Conservation (phyloP, 768 basidiomycete genomes). For the Lentinula guzmanii region DNA sequence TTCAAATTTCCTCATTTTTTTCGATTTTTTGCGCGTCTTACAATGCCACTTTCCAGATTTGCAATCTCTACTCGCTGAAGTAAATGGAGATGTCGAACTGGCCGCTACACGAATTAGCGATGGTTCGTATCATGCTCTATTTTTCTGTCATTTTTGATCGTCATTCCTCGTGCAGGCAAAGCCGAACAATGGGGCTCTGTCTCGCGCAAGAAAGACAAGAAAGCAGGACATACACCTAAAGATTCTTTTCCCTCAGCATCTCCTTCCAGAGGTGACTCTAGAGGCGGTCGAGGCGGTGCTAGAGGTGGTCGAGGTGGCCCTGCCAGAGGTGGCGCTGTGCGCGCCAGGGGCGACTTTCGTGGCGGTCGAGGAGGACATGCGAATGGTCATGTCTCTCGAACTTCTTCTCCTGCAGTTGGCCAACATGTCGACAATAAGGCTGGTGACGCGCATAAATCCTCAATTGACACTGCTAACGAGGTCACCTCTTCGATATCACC, state of each 20-base stretch:
- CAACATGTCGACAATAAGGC: slow-evolving; percentile 6
- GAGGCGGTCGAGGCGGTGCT: slow-evolving; percentile 57
- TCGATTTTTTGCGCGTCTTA: slow-evolving; percentile 14
- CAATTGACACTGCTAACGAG: slow-evolving; percentile 15
- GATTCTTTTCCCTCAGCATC: slow-evolving; percentile 32
- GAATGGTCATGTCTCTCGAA: slow-evolving; percentile 35
- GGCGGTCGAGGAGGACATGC: slow-evolving; percentile 13
- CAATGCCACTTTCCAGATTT: slow-evolving; percentile 43
- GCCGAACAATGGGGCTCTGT: slow-evolving; percentile 82
- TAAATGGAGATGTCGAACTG: slow-evolving; percentile 59
- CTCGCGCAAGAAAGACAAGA: slow-evolving; percentile 86
- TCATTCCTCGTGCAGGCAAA: slow-evolving; percentile 41
- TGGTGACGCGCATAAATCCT: slow-evolving; percentile 22
- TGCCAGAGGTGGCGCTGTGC: slow-evolving; percentile 32
- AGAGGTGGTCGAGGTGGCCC: slow-evolving; percentile 55
- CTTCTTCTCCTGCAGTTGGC: slow-evolving; percentile 21
- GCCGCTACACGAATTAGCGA: slow-evolving; percentile 74
- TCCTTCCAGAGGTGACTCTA: slow-evolving; percentile 41
- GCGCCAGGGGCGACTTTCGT: slow-evolving; percentile 25
- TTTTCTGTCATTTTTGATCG: slow-evolving; percentile 1
- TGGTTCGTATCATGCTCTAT: slow-evolving; percentile 36
- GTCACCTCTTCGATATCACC: slow-evolving; percentile 20
- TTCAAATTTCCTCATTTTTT: slow-evolving; percentile 9
- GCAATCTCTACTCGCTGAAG: slow-evolving; percentile 60
- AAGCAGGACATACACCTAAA: slow-evolving; percentile 46